Percentiles rank a stretch among this genome's conserved stretches.
phyloP scores from a whole-genome alignment of 352 stramenopile genomes.

The Phytophthora palmivora region DNA sequence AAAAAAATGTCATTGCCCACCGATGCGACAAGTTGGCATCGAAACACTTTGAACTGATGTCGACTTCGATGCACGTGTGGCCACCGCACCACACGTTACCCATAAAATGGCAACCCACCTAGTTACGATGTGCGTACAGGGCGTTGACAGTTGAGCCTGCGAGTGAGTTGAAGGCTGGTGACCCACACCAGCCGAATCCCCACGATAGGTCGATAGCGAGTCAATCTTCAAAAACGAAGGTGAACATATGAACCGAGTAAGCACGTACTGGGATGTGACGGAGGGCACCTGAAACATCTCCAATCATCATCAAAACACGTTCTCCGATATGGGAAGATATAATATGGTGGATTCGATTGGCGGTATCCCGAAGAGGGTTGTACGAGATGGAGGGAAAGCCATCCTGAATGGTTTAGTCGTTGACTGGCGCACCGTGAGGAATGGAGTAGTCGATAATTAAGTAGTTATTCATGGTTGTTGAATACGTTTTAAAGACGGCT shows the following conservation, averaged over 20 bases:
- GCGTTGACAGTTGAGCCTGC: slow-evolving; percentile 25
- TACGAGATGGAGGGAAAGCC: background rate
- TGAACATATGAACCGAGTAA: slow-evolving; percentile 35
- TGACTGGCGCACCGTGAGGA: background rate
- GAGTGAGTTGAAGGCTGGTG: slow-evolving; percentile 34
- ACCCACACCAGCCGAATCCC: slow-evolving; percentile 25
- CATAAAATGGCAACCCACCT: background rate
- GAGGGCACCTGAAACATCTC: slow-evolving; percentile 31
- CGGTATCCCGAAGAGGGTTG: background rate
- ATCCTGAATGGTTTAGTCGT: background rate
- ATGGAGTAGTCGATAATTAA: background rate
- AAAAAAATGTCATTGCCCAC: slow-evolving; percentile 22
- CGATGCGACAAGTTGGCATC: slow-evolving; percentile 23
- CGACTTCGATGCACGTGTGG: slow-evolving; percentile 29
- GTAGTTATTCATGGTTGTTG: background rate
- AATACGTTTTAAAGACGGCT: too few relatives aligned
- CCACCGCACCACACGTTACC: slow-evolving; percentile 38
- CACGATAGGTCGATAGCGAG: slow-evolving; percentile 34
- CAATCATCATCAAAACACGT: background rate
- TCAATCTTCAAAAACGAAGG: slow-evolving; percentile 16
- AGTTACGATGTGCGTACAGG: slow-evolving; percentile 13
- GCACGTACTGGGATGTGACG: slow-evolving; percentile 33
- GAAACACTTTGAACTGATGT: background rate
- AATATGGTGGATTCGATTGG: background rate
- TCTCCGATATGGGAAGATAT: background rate